phyloP scores from a whole-genome alignment of 345 rosid genomes.

The Camelina laxa region DNA sequence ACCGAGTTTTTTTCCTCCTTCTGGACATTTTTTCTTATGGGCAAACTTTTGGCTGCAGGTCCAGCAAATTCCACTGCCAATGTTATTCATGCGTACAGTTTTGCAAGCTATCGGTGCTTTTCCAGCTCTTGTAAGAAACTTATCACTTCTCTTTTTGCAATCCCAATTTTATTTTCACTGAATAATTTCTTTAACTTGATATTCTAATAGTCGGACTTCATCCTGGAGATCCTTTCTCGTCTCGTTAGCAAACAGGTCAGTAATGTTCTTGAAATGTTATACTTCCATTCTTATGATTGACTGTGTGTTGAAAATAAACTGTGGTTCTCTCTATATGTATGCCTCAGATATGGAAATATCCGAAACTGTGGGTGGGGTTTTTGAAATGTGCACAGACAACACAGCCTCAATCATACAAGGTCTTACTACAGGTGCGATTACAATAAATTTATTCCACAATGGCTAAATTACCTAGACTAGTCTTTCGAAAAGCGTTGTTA shows the following conservation, averaged over 20 bases:
- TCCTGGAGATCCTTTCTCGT: conserved; percentile 96
- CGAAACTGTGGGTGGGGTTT: conserved; percentile 98
- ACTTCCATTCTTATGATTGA: conserved; percentile 25
- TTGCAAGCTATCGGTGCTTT: conserved; percentile 95
- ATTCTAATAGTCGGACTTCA: conserved; percentile 71
- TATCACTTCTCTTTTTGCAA: conserved; percentile 12
- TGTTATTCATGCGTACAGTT: conserved; percentile 98
- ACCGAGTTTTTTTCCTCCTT: conserved; percentile 2
- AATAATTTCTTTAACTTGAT: conserved; percentile 22
- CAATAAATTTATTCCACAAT: background rate
- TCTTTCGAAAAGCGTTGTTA: background rate
- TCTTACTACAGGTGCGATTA: conserved; percentile 83
- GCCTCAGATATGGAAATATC: conserved; percentile 93
- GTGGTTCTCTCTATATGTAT: background rate
- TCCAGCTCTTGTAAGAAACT: conserved; percentile 81
- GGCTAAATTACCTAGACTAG: background rate
- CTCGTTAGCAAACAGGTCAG: conserved; percentile 92
- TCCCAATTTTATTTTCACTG: conserved; percentile 12
- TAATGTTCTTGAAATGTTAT: conserved; percentile 22
- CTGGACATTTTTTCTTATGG: conserved; percentile 15
- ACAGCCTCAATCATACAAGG: conserved; percentile 87
- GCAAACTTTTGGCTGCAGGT: conserved; percentile 61
- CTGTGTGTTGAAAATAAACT: background rate
- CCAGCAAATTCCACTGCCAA: conserved; percentile 97
- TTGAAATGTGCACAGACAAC: conserved; percentile 85